These are phyloP conservation scores for Sporothrix pseudoabietina DNA, from an alignment of 2,329 filamentous ascomycete genomes.

Conservation along the genomic window DNA sequence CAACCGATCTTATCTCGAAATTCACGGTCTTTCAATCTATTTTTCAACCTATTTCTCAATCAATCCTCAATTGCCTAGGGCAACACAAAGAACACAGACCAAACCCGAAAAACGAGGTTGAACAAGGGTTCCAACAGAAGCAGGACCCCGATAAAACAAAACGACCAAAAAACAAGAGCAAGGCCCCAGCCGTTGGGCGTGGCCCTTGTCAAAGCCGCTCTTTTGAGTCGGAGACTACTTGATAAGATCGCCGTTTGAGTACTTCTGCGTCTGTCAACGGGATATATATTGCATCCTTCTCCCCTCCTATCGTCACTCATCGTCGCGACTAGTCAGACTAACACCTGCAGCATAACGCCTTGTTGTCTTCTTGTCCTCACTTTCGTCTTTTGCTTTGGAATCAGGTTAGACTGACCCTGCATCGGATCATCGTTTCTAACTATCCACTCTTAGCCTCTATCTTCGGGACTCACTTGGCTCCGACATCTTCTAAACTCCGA, in stretches of 20 bases:
- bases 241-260: background rate
- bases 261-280: background rate
- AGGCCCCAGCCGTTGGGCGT: background rate
- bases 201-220: background rate
- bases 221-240: background rate
- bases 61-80: background rate
- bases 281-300: background rate
- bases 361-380: no score
- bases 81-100: background rate
- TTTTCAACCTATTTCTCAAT: background rate
- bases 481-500: background rate
- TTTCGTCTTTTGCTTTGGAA: background rate
- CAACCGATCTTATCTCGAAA: constrained; percentile 1
- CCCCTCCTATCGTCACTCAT: background rate
- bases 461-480: background rate
- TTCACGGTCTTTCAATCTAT: background rate
- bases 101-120: background rate
- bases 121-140: background rate
- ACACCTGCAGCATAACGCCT: background rate
- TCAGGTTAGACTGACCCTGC: constrained; percentile 12
- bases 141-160: background rate
- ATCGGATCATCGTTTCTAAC: background rate
- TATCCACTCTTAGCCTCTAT: background rate
- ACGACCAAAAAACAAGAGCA: no score
- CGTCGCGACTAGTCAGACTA: background rate